Conservation (phyloP, 108 stramenopile species). For the Cylindrotheca fusiformis region DNA sequence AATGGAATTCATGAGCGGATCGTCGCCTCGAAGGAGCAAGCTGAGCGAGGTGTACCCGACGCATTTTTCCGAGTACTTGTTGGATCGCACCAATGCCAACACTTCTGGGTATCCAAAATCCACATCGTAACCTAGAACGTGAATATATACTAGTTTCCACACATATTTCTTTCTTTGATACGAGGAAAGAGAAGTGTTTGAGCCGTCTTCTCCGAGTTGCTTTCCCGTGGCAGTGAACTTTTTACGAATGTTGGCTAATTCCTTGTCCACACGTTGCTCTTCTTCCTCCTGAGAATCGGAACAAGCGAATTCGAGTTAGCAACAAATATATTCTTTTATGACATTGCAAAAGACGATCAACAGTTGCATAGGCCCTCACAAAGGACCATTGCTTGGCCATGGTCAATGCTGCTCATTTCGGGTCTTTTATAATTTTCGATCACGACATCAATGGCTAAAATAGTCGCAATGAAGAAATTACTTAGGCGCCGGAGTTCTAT, state of each 20-base stretch:
- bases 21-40: slow-evolving; percentile 84
- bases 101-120: slow-evolving; percentile 98
- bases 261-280: slow-evolving; percentile 90
- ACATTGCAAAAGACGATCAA: no score
- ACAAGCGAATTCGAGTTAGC: background rate
- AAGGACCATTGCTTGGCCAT: no score
- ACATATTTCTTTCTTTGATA: slow-evolving; percentile 98
- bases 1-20: slow-evolving; percentile 86
- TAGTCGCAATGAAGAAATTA: background rate
- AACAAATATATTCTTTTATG: background rate
- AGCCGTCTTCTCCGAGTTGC: slow-evolving; percentile 69
- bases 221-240: slow-evolving; percentile 89
- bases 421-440: background rate
- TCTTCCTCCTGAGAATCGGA: slow-evolving; percentile 75
- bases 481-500: background rate
- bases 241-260: slow-evolving; percentile 97
- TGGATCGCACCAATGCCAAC: slow-evolving; percentile 79
- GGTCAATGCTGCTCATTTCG: background rate
- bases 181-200: slow-evolving; percentile 70
- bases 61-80: slow-evolving; percentile 92
- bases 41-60: slow-evolving; percentile 96
- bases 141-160: slow-evolving; percentile 99
- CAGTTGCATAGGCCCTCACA: no score
- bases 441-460: background rate
- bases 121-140: slow-evolving; percentile 97